Percentiles rank a stretch among this genome's conserved stretches.
phyloP scores from a whole-genome alignment of 257 asterid genomes.

The Marsdenia floribunda region DNA sequence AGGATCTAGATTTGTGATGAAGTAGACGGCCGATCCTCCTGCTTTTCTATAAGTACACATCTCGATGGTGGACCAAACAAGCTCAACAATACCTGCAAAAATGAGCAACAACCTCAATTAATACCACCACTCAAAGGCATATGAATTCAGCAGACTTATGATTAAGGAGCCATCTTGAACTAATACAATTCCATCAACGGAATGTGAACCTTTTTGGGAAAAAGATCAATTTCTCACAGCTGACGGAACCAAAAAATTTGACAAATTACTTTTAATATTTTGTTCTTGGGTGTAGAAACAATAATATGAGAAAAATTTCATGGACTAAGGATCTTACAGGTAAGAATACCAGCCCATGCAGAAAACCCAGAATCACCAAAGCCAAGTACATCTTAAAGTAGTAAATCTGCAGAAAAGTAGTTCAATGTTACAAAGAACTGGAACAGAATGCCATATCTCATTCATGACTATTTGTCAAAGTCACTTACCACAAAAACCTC shows the following conservation, averaged over 20 bases:
- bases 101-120: background rate
- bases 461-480: background rate
- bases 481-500: constrained; percentile 85
- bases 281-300: background rate
- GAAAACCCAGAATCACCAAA: constrained; percentile 85
- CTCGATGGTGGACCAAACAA: constrained; percentile 98
- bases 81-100: constrained; percentile 75
- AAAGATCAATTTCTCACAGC: background rate
- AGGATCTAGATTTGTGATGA: constrained; percentile 55
- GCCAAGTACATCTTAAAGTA: constrained; percentile 92
- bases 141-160: background rate
- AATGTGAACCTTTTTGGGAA: background rate
- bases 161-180: background rate
- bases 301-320: background rate
- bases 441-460: background rate
- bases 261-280: background rate
- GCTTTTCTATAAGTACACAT: constrained; percentile 86
- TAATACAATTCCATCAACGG: background rate
- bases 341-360: constrained; percentile 79
- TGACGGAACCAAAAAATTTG: background rate
- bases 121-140: background rate
- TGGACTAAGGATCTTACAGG: constrained; percentile 55
- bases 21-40: constrained; percentile 88
- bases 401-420: constrained; percentile 58
- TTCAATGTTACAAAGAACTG: constrained; percentile 5